Base-by-base conservation (phyloP, 1,284 basidiomycete genomes). In the Cutaneotrichosporon sp. region DNA sequence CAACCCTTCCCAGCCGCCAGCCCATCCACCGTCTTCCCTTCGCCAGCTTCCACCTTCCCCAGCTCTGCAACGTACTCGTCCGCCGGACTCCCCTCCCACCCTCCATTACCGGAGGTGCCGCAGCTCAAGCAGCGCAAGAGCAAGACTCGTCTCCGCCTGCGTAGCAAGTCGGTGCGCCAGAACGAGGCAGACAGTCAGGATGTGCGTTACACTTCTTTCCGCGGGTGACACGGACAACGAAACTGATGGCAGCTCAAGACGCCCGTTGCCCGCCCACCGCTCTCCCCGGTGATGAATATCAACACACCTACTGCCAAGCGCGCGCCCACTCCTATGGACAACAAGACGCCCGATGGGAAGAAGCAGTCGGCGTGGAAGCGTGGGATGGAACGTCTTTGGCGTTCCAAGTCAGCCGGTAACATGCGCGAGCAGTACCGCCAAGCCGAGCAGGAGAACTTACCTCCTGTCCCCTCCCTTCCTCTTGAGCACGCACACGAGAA, bases 351-450 rank as follows among this genome's bases (percentile, higher is more conserved):
- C 3, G 45, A 50, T 22, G 53, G 34, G 22, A 45, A 53, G 57
- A 38, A 59, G 3, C 69, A 69, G 42, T 73, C 69, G 4, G 69
- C 67, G 1, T 75, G 75, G 75, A 75, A 74, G 61, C 60, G 72
- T 27, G 69, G 75, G n/a, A 67, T 78, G 64, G 67, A 72, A 38
- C 72, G 72, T 53, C 64, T 78, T 27, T 75, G 75, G 69, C 69
- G 69, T 13, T 74, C 75, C n/a, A 76, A 75, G 55, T 78, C 76
- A 3, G 71, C 70, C 0, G 60, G 63, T 6, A 67, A 68, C 7
- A 62, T 78, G 31, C 67, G 73, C 2, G 74, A 73, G 24, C 64
- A 67, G 9, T 70, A 60, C 50, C 45, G 56, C 16, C 27, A 27
- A 14, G 11, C 42, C 47, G 29, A 58, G 4, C 27, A 45, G 38